Evolutionary conservation across 306 rosid species (phyloP).

Genomic region (Acacia acuminata): DNA sequence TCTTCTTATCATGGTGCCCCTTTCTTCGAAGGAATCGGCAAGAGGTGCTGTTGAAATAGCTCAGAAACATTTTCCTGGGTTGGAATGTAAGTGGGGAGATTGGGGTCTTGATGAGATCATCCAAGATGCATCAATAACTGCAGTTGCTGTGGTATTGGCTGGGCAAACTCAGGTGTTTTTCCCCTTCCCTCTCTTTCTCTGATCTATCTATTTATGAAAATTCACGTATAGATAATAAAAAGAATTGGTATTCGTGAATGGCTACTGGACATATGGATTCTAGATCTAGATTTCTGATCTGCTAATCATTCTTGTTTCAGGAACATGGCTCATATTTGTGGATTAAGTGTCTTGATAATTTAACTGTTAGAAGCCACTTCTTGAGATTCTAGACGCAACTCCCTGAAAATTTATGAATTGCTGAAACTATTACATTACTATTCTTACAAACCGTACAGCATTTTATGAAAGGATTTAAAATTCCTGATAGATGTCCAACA

Average conservation of each 20-base stretch:
- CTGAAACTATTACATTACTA: not conserved
- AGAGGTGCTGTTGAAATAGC: conserved; percentile 68
- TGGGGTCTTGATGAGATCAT: conserved; percentile 66
- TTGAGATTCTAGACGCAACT: not conserved
- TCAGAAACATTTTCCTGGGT: conserved; percentile 49
- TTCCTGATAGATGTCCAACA: not conserved
- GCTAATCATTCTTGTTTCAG: not conserved
- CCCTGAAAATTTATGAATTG: conserved; percentile 12
- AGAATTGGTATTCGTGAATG: not conserved
- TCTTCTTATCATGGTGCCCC: not conserved
- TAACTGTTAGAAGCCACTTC: not conserved
- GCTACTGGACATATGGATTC: conserved; percentile 1
- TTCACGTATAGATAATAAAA: not conserved
- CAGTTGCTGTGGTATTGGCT: conserved; percentile 92
- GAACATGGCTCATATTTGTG: not conserved
- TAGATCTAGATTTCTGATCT: not conserved
- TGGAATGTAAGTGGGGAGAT: conserved; percentile 79
- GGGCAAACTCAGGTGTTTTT: conserved; percentile 82
- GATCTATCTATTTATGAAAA: not conserved
- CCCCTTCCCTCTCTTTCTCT: not conserved
- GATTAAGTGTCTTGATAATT: not conserved
- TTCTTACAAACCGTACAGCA: not conserved
- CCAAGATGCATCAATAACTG: conserved; percentile 61
- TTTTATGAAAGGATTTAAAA: not conserved
- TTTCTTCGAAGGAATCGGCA: conserved; percentile 62